Evolutionary conservation across 768 basidiomycete species (phyloP), one percentile per base, ranked within the genome.

Genomic region (Podaxis sp.): DNA sequence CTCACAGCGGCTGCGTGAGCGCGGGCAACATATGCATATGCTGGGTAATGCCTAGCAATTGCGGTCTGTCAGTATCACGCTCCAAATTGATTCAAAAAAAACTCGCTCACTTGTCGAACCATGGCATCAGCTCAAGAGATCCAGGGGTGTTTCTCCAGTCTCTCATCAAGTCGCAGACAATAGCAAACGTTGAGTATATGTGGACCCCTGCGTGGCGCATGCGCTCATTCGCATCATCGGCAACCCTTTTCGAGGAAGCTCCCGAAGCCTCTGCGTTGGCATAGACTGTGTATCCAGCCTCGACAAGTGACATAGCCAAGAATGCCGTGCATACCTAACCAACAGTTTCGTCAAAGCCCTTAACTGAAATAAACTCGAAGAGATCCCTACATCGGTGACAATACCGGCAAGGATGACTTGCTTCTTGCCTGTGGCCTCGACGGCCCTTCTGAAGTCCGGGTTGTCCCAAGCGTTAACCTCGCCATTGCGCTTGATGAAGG

Each of bases 381-480:
- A 24, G 38, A 9, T 4, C 70, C 79, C 51, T 64, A 81, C 82
- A 52, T 83, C 82, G 36, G 82, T 84, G 17, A 74, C 75, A 58
- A 84, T 82, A 1, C 82, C 82, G n/a, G 75, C 82, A 17, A 82
- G 66, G 67, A 82, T 82, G 52, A 83, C 68, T 59, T 84, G 82
- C 66, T 77, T 80, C 70, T 81, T 82, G 8, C 80, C 81, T 6
- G 81, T 81, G 1, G 80, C 80, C 51, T 75, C 68, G 15, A 84
- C 80, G 19, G 82, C 82, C 1, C 70, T 71, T 42, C 77, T 72
- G 74, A 84, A 82, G 59, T 81, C 80, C 4, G 70, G 61, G 67
- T 80, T 82, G 66, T 84, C 81, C 82, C 82, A 84, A 8, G 82
- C 82, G 59, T 84, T 71, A 13, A 84, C 82, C 67, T 84, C 80